Conservation (phyloP, 192 early-diverging fungal genomes). For the Umbelopsis isabellina region DNA sequence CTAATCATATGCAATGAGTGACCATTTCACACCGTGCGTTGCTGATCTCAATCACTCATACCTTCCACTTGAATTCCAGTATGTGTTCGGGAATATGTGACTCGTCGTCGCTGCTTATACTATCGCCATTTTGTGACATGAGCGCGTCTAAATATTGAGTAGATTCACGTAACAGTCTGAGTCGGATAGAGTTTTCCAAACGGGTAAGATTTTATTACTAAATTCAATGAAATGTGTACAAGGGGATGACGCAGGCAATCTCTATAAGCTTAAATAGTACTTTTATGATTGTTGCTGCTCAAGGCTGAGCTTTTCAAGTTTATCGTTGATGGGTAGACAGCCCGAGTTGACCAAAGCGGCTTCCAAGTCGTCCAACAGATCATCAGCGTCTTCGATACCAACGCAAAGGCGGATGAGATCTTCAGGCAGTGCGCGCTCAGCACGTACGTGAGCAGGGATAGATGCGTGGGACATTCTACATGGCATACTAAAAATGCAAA, state of each 20-base stretch:
- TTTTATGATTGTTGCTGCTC: slow-evolving; percentile 19
- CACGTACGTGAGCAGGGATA: slow-evolving; percentile 88
- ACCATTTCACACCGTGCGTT: background rate
- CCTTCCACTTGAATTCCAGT: slow-evolving; percentile 16
- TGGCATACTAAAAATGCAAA: slow-evolving; percentile 74
- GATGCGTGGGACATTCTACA: slow-evolving; percentile 98
- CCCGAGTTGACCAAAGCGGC: slow-evolving; percentile 70
- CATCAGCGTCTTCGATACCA: slow-evolving; percentile 94
- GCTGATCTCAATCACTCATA: background rate
- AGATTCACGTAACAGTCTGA: too few relatives aligned
- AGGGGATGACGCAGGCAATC: too few relatives aligned
- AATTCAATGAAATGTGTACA: too few relatives aligned
- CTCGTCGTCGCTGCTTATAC: background rate
- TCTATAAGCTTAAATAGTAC: too few relatives aligned
- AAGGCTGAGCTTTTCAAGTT: slow-evolving; percentile 8
- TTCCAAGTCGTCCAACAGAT: slow-evolving; percentile 88
- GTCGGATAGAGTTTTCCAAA: too few relatives aligned
- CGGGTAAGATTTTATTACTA: too few relatives aligned
- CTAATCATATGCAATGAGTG: background rate
- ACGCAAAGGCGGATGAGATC: slow-evolving; percentile 96
- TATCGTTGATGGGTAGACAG: slow-evolving; percentile 33
- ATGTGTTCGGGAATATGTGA: background rate
- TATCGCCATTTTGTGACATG: slow-evolving; percentile 3
- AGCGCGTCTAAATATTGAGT: background rate
- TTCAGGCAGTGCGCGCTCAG: slow-evolving; percentile 89